phyloP scores from a whole-genome alignment of 495 filamentous ascomycete genomes.

The Apiosordaria backusii region DNA sequence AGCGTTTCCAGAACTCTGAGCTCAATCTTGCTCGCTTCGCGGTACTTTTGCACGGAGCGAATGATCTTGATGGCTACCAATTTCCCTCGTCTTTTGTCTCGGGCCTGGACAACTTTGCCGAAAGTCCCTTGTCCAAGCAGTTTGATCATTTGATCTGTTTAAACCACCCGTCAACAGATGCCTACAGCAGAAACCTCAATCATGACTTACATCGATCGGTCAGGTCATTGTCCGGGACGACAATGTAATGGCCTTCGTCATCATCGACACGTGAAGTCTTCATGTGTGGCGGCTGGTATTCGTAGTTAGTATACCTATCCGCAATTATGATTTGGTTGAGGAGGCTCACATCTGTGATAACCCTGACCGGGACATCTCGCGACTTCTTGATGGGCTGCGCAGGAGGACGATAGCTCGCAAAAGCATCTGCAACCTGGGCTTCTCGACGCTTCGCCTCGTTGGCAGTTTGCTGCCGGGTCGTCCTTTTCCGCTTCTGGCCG shows the following conservation, averaged over 20 bases:
- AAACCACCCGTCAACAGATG: neutral
- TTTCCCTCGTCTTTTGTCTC: constrained; percentile 67
- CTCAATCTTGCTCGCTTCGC: constrained; percentile 95
- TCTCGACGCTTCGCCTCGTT: constrained; percentile 78
- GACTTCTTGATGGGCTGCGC: constrained; percentile 87
- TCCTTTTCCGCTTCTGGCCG: constrained; percentile 85
- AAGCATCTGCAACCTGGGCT: constrained; percentile 66
- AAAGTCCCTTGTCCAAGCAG: constrained; percentile 96
- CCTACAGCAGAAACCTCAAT: neutral
- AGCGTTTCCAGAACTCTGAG: constrained; percentile 87
- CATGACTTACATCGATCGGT: constrained; percentile 79
- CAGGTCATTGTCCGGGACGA: constrained; percentile 73
- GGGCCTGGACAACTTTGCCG: constrained; percentile 94
- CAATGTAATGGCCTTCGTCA: constrained; percentile 94
- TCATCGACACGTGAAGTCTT: constrained; percentile 71
- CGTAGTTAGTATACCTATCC: neutral
- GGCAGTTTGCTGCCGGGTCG: constrained; percentile 69
- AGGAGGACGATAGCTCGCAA: constrained; percentile 76
- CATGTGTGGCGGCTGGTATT: constrained; percentile 43
- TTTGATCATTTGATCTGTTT: constrained; percentile 74
- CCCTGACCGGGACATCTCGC: constrained; percentile 80
- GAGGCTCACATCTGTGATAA: constrained; percentile 73
- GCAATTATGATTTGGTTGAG: constrained; percentile 15
- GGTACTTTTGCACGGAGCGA: constrained; percentile 94
- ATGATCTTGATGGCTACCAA: constrained; percentile 96